A percentile compares a stretch with the other conserved stretches of the same genome.
Conservation (phyloP, 768 basidiomycete genomes). For the Suillus weaverae region DNA sequence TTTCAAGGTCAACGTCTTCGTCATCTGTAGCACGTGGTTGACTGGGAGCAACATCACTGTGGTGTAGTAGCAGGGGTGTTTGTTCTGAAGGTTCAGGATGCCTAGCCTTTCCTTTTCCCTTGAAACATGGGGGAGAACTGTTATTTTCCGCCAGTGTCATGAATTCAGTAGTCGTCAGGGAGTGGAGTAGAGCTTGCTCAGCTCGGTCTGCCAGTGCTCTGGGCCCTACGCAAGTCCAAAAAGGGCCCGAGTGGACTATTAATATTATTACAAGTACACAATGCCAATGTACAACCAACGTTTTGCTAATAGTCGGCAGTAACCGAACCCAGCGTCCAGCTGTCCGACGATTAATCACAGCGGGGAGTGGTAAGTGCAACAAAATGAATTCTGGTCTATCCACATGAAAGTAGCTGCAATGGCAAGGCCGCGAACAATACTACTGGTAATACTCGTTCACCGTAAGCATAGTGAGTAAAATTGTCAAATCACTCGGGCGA, state of each 20-base stretch:
- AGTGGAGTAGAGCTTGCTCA: neutral
- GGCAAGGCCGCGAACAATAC: too few relatives aligned
- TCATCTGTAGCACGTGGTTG: conserved; percentile 13
- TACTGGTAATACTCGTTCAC: too few relatives aligned
- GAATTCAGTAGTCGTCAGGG: conserved; percentile 13
- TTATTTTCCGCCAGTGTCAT: conserved; percentile 23
- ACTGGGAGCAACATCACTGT: conserved; percentile 20
- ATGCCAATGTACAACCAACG: neutral
- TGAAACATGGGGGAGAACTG: conserved; percentile 14
- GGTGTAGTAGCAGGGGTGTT: conserved; percentile 27
- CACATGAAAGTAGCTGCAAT: neutral
- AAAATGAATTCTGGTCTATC: neutral
- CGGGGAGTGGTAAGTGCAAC: too few relatives aligned
- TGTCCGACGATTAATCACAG: neutral
- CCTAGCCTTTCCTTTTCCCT: conserved; percentile 30
- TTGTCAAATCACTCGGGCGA: neutral
- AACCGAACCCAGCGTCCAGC: neutral
- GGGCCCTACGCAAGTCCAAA: neutral
- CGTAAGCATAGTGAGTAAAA: neutral
- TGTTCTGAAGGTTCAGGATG: conserved; percentile 27
- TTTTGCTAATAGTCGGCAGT: too few relatives aligned
- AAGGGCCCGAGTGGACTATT: neutral
- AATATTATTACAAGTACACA: neutral
- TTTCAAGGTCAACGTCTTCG: conserved; percentile 23
- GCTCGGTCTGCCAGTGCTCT: neutral